Base-by-base conservation (phyloP, 805 yeast genomes). In the Cyberlindnera bimundalis region DNA sequence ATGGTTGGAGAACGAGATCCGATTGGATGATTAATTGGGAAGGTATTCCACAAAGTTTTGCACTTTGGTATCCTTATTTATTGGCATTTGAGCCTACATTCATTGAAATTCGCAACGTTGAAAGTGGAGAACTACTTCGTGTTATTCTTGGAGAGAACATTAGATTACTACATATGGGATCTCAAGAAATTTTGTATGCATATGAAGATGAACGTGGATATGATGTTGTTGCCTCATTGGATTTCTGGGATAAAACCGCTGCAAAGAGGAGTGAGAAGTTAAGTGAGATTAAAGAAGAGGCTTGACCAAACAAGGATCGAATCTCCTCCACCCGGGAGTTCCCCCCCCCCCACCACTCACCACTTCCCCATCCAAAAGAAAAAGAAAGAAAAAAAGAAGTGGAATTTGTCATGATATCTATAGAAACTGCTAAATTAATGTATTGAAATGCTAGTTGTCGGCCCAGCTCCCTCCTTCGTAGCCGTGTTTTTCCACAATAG, bases 1-100 rank as follows among this genome's bases (percentile, higher is more conserved):
- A 90, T 61, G 99, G 99, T 18, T 93, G 99, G 99, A 76, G 97
- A 52, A 83, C 95, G 15, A 79, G 90, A 48, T 87, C 93, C 32
- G 91, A 87, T 37, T 90, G 96, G 90, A 84, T 90, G 50, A 83
- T 93, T 38, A 81, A 84, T 58, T 93, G 99, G 99, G 98, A 93
- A 65, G 97, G 98, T 27, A 76, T 81, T 37, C 98, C 99, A 6
- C 93, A 84, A 56, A 79, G 82, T 46, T 88, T 93, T 61, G 95
- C 97, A 14, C 71, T 93, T 33, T 88, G 95, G 76, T 91, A 90
- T 65, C 99, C 99, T 4, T 91, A 89, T 58, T 69, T 93, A 40
- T 66, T 93, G 37, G 93, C 96, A 5, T 93, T 93, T 65, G 98
- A 91, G 59, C 76, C 81, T 15, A 83, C 78, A 43, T 89, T 93